A percentile compares a stretch with the other conserved stretches of the same genome.
phyloP scores from a whole-genome alignment of 106 monocot species.

The Ottelia alismoides region DNA sequence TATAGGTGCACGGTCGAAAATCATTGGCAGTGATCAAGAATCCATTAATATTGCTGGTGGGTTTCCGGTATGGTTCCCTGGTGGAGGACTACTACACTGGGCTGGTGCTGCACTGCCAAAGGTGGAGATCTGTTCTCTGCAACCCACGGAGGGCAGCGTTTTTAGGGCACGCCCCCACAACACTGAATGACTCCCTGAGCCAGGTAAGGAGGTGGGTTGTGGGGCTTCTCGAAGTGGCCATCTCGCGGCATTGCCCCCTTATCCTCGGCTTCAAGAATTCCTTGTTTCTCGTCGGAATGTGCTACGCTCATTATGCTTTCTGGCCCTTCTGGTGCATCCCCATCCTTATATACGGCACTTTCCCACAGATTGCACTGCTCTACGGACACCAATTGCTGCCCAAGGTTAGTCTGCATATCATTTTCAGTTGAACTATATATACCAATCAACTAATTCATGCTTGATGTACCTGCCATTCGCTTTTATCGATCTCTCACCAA shows the following conservation, averaged over 20 bases:
- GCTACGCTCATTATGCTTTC: conserved; percentile 32
- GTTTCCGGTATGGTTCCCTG: conserved; percentile 58
- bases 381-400: conserved; percentile 43
- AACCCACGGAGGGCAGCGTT: conserved; percentile 49
- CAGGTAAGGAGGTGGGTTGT: conserved; percentile 64
- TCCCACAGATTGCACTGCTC: conserved; percentile 55
- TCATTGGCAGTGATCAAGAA: too few species aligned
- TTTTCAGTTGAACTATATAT: too few species aligned
- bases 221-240: conserved; percentile 44
- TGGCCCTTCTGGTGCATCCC: conserved; percentile 42
- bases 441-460: too few species aligned
- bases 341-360: conserved; percentile 28
- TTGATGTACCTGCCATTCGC: too few species aligned
- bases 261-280: conserved; percentile 21
- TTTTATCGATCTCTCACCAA: too few species aligned
- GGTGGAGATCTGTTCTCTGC: conserved; percentile 60
- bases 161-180: conserved; percentile 39
- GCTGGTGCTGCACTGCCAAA: conserved; percentile 49
- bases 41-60: conserved; percentile 25
- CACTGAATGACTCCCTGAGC: conserved; percentile 32
- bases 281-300: conserved; percentile 31
- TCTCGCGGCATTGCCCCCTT: conserved; percentile 47
- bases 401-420: too few species aligned
- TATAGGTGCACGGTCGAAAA: too few species aligned
- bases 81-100: conserved; percentile 62